phyloP scores from a whole-genome alignment of 371 early-diverging fungal genomes.

The Choanephora cucurbitarum region DNA sequence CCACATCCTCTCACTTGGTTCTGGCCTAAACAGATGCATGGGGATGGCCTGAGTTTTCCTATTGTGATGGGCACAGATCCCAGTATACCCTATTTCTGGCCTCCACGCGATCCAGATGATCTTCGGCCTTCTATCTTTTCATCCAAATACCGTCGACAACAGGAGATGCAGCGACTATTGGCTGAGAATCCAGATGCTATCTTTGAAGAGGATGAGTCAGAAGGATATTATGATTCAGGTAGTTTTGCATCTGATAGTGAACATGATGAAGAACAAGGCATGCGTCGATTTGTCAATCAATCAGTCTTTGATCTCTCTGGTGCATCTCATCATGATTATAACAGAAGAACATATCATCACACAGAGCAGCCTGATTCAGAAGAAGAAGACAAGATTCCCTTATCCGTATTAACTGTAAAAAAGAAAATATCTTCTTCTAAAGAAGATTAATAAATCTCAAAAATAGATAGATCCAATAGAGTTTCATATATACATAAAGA shows the following conservation, averaged over 20 bases:
- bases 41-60: conserved; percentile 75
- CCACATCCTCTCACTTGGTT: conserved; percentile 66
- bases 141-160: conserved; percentile 35
- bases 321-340: conserved; percentile 14
- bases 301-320: conserved; percentile 32
- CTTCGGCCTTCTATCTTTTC: conserved; percentile 41
- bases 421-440: conserved; percentile 16
- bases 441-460: conserved; percentile 16
- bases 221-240: conserved; percentile 42
- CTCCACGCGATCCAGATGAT: conserved; percentile 44
- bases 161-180: conserved; percentile 23
- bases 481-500: too few relatives aligned
- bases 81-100: conserved; percentile 34
- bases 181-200: conserved; percentile 27
- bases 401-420: conserved; percentile 10
- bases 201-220: conserved; percentile 13
- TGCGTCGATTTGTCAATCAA: conserved; percentile 26
- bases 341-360: conserved; percentile 1
- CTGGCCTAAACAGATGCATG: conserved; percentile 61
- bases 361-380: background rate
- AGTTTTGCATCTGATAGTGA: conserved; percentile 38
- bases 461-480: too few relatives aligned
- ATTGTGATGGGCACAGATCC: conserved; percentile 43
- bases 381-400: conserved; percentile 14
- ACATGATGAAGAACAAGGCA: conserved; percentile 34